phyloP scores from a whole-genome alignment of 257 asterid genomes.

The Capsicum baccatum region DNA sequence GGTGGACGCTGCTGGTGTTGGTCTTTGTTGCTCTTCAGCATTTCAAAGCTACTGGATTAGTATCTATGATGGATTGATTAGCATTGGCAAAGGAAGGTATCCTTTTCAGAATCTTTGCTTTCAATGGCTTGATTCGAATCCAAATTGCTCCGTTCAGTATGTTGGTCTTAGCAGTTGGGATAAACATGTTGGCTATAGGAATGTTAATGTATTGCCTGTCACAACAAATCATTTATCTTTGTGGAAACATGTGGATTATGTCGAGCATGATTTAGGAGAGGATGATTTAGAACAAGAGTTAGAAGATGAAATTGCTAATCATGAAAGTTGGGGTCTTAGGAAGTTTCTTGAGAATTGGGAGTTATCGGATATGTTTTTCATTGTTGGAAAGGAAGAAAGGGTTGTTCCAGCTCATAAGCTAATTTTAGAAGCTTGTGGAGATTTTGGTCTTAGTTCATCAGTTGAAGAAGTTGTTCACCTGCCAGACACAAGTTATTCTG shows the following conservation, averaged over 20 bases:
- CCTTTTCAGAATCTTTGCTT: slow-evolving; percentile 95
- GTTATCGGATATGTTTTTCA: slow-evolving; percentile 71
- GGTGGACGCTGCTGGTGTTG: slow-evolving; percentile 79
- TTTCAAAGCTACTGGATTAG: slow-evolving; percentile 98
- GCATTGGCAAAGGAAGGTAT: slow-evolving; percentile 95
- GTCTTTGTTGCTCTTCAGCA: slow-evolving; percentile 80
- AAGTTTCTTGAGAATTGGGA: slow-evolving; percentile 88
- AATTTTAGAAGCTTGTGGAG: slow-evolving; percentile 79
- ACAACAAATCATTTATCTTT: slow-evolving; percentile 81
- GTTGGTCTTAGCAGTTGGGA: slow-evolving; percentile 99
- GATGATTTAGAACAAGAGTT: slow-evolving; percentile 67
- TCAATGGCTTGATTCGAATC: slow-evolving; percentile 93
- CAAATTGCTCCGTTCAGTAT: slow-evolving; percentile 82
- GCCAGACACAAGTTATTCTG: slow-evolving; percentile 56
- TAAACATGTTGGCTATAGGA: slow-evolving; percentile 91
- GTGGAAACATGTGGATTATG: slow-evolving; percentile 87
- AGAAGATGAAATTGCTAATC: slow-evolving; percentile 60
- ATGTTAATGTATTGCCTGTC: slow-evolving; percentile 78
- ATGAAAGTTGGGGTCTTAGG: slow-evolving; percentile 78
- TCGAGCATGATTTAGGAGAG: slow-evolving; percentile 47
- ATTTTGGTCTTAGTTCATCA: slow-evolving; percentile 50
- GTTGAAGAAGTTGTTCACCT: slow-evolving; percentile 62
- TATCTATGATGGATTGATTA: slow-evolving; percentile 86
- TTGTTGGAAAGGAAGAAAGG: slow-evolving; percentile 78
- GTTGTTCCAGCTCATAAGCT: slow-evolving; percentile 88